Evolutionary conservation across 345 rosid species (phyloP).

Genomic region (Cardamine occulta): DNA sequence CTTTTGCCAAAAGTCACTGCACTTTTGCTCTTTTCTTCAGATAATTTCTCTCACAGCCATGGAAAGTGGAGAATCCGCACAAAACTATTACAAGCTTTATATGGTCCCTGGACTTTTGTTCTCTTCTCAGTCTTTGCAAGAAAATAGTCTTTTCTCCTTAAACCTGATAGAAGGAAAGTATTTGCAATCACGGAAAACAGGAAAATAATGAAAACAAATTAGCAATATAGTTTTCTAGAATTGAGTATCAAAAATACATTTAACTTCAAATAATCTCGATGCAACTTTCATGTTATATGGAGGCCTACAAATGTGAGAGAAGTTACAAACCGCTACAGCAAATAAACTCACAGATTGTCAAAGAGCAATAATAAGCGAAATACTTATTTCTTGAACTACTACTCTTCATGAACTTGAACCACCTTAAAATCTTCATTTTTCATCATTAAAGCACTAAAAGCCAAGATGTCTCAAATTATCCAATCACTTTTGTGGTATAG

Average conservation of each 20-base stretch:
- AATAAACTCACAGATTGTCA: neutral
- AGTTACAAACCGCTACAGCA: constrained; percentile 8
- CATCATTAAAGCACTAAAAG: neutral
- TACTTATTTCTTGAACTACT: constrained; percentile 3
- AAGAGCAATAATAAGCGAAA: neutral
- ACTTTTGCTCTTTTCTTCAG: constrained; percentile 30
- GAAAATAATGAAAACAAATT: neutral
- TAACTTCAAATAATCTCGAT: neutral
- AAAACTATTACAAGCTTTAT: constrained; percentile 21
- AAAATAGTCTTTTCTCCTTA: constrained; percentile 6
- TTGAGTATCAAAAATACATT: neutral
- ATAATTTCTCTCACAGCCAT: constrained; percentile 34
- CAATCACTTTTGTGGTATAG: neutral
- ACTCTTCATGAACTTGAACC: constrained; percentile 15
- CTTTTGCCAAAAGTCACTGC: constrained; percentile 37
- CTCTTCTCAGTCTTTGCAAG: constrained; percentile 27
- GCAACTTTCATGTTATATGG: constrained; percentile 16
- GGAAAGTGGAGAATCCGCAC: constrained; percentile 41
- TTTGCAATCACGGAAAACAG: neutral
- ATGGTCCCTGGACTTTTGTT: constrained; percentile 39
- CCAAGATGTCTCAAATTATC: constrained; percentile 18
- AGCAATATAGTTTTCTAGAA: neutral
- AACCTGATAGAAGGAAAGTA: neutral
- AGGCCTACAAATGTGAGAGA: constrained; percentile 8
- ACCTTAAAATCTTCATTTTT: constrained; percentile 11